These are phyloP conservation scores for Dactylellina leptospora DNA, from an alignment of 2,329 filamentous ascomycete genomes.

Conservation along the genomic window DNA sequence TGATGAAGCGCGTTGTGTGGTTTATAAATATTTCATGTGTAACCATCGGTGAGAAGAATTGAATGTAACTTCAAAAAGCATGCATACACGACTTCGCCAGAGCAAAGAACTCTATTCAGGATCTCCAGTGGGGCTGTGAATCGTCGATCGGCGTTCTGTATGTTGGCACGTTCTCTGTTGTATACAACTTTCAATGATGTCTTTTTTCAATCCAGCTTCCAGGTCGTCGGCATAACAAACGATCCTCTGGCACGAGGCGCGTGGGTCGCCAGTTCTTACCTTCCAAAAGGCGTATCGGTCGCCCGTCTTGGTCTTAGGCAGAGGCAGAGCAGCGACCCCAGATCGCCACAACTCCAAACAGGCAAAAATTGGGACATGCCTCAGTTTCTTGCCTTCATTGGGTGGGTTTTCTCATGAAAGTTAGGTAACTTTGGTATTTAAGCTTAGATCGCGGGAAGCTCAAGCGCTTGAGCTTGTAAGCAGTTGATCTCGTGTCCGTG, in stretches of 20 bases:
- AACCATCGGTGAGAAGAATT: too few relatives aligned
- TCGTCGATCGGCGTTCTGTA: too few relatives aligned
- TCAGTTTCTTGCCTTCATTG: conserved; percentile 18
- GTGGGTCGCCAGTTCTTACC: too few relatives aligned
- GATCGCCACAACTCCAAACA: background rate
- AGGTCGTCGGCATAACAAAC: background rate
- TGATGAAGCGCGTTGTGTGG: too few relatives aligned
- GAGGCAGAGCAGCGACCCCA: conserved; percentile 2
- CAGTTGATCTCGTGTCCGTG: conserved; percentile 1
- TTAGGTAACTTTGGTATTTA: background rate
- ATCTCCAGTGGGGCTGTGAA: too few relatives aligned
- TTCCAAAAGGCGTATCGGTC: conserved; percentile 23
- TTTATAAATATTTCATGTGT: too few relatives aligned
- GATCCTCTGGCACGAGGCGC: too few relatives aligned
- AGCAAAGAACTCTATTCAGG: too few relatives aligned
- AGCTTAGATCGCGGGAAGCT: conserved; percentile 27
- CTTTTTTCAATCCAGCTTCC: background rate
- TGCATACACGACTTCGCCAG: too few relatives aligned
- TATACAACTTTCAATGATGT: too few relatives aligned
- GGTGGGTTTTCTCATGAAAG: background rate
- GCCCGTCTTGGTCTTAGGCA: conserved; percentile 46
- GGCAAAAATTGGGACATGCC: conserved; percentile 17
- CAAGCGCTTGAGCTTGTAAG: conserved; percentile 1
- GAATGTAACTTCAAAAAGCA: too few relatives aligned
- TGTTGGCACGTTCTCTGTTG: too few relatives aligned